Percentiles rank a stretch among this genome's conserved stretches.
Conservation (phyloP, 345 rosid species). For the Rhizophora mangle region DNA sequence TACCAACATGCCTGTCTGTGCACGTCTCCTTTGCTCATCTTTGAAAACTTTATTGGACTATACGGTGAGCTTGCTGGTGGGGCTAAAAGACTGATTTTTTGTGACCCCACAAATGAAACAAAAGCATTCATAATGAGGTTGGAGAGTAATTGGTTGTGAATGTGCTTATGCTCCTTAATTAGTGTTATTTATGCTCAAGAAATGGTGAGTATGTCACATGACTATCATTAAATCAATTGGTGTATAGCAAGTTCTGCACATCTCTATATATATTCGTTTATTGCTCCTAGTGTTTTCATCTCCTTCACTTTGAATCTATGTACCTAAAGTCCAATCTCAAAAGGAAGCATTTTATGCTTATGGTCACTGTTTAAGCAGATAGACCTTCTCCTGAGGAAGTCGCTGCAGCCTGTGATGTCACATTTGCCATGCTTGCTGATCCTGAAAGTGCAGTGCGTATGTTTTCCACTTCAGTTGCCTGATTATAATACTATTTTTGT, state of each 20-base stretch:
- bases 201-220: too few relatives aligned
- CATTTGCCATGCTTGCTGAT: conserved; percentile 91
- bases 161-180: too few relatives aligned
- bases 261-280: not conserved
- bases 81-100: too few relatives aligned
- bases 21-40: not conserved
- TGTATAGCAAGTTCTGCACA: not conserved
- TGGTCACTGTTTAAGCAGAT: conserved; percentile 33
- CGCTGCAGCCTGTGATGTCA: conserved; percentile 77
- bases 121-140: too few relatives aligned
- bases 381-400: conserved; percentile 84
- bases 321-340: not conserved
- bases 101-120: too few relatives aligned
- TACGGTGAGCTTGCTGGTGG: too few relatives aligned
- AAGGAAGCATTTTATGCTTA: not conserved
- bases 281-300: not conserved
- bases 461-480: conserved; percentile 30
- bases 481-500: not conserved
- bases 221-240: too few relatives aligned
- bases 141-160: too few relatives aligned
- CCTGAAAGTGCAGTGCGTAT: conserved; percentile 99
- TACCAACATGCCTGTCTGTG: not conserved
- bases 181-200: too few relatives aligned
- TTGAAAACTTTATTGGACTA: too few relatives aligned
- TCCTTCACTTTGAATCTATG: not conserved